A percentile compares a stretch with the other conserved stretches of the same genome.
Evolutionary conservation across 805 yeast genomes (phyloP).

Genomic region (Candida sakaeoensis): DNA sequence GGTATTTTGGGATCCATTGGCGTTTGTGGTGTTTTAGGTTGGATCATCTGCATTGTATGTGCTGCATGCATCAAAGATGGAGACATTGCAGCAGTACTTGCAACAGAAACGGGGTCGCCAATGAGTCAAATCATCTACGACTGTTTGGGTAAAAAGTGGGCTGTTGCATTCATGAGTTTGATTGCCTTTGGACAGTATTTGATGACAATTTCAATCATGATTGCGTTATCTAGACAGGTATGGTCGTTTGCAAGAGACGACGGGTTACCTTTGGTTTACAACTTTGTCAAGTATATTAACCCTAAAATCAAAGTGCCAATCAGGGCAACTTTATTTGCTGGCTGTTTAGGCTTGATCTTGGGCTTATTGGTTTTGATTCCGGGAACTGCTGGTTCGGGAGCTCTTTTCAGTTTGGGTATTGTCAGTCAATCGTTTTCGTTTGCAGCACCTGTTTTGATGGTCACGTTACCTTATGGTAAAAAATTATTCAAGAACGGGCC

Average conservation of each 20-base stretch:
- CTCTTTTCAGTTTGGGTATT: constrained; percentile 60
- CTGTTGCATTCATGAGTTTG: constrained; percentile 57
- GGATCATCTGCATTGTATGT: constrained; percentile 48
- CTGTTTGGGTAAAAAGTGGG: constrained; percentile 62
- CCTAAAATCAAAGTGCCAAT: constrained; percentile 58
- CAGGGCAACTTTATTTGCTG: constrained; percentile 57
- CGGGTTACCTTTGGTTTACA: constrained; percentile 60
- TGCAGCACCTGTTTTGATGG: constrained; percentile 54
- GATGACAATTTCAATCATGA: constrained; percentile 61
- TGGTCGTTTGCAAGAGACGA: constrained; percentile 79
- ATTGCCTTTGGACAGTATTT: constrained; percentile 59
- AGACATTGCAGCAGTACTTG: constrained; percentile 38
- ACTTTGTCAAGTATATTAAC: constrained; percentile 54
- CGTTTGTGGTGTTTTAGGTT: constrained; percentile 59
- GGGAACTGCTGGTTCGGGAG: constrained; percentile 53
- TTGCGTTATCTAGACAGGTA: constrained; percentile 66
- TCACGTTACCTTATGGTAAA: constrained; percentile 45
- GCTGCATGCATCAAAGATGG: constrained; percentile 53
- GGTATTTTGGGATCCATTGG: constrained; percentile 59
- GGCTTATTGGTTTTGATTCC: constrained; percentile 61
- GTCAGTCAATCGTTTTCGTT: constrained; percentile 58
- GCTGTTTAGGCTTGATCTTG: constrained; percentile 44
- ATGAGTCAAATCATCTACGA: constrained; percentile 64
- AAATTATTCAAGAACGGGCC: constrained; percentile 60
- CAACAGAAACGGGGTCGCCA: constrained; percentile 52